Percentiles rank a stretch among this genome's conserved stretches.
These are phyloP conservation scores for Brassica carinata DNA, from an alignment of 345 rosid genomes.

Conservation along the genomic window DNA sequence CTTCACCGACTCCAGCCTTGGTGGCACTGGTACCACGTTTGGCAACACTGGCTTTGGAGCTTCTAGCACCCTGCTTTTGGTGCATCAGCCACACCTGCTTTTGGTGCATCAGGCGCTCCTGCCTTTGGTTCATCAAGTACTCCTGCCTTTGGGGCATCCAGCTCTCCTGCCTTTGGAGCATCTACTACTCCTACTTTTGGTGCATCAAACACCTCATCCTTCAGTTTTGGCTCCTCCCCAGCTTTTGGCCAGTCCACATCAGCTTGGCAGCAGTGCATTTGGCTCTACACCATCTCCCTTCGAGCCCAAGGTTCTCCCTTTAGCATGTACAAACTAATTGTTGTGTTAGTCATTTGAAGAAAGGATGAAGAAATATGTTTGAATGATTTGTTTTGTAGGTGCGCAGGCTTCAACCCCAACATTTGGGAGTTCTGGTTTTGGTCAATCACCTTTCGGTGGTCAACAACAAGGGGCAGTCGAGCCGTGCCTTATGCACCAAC, in stretches of 20 bases:
- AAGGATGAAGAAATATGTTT: conserved; percentile 16
- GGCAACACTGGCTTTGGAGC: conserved; percentile 73
- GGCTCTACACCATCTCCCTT: conserved; percentile 67
- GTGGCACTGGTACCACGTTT: conserved; percentile 58
- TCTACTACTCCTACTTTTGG: conserved; percentile 42
- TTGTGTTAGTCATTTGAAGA: conserved; percentile 15
- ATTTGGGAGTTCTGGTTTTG: conserved; percentile 54
- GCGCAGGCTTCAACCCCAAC: conserved; percentile 69
- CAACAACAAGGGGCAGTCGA: conserved; percentile 76
- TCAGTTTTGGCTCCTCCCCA: conserved; percentile 71
- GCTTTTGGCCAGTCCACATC: conserved; percentile 84
- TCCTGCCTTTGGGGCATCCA: conserved; percentile 38
- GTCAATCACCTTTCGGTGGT: conserved; percentile 71
- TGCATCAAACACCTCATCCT: conserved; percentile 54
- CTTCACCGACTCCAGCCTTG: conserved; percentile 60
- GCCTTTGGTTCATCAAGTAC: conserved; percentile 38
- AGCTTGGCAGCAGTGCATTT: conserved; percentile 77
- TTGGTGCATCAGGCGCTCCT: conserved; percentile 35
- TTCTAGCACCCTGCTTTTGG: conserved; percentile 51
- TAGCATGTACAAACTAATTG: conserved; percentile 48
- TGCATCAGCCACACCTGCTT: not conserved
- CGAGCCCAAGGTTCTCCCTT: conserved; percentile 64
- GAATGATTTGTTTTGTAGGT: conserved; percentile 49
- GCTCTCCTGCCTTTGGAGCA: conserved; percentile 33
- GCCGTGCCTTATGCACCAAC: conserved; percentile 69